Conservation (phyloP, 352 stramenopile species). For the Pythium grandisporangium region DNA sequence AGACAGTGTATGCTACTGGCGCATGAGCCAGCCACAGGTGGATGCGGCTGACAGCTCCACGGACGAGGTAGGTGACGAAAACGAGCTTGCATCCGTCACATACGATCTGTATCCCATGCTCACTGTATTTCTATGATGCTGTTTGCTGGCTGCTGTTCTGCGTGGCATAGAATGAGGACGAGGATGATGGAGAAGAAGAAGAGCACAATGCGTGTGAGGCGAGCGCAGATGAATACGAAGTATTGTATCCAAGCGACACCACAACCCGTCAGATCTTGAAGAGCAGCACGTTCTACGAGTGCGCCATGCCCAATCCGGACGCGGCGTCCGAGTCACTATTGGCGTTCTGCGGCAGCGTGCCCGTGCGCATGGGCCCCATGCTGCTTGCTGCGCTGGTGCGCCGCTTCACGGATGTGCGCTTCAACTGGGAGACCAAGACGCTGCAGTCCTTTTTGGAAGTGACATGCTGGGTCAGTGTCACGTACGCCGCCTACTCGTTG, state of each 20-base stretch:
- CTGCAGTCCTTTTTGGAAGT: constrained; percentile 80
- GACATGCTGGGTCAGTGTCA: constrained; percentile 62
- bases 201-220: constrained; percentile 3
- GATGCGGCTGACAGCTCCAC: too few species aligned
- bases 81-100: too few species aligned
- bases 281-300: constrained; percentile 39
- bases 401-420: constrained; percentile 59
- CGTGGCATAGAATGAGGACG: too few species aligned
- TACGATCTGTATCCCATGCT: too few species aligned
- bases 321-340: constrained; percentile 43
- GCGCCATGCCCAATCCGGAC: constrained; percentile 38
- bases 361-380: constrained; percentile 37
- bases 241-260: constrained; percentile 35
- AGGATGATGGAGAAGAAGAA: not conserved
- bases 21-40: constrained; percentile 7
- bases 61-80: too few species aligned
- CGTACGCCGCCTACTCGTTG: constrained; percentile 47
- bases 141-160: too few species aligned
- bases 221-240: constrained; percentile 45
- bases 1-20: constrained; percentile 17
- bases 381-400: constrained; percentile 38
- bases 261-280: constrained; percentile 34
- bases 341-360: constrained; percentile 48
- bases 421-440: constrained; percentile 79
- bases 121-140: too few species aligned